Conservation (phyloP, 768 basidiomycete species). For the Sarcomyxa edulis region DNA sequence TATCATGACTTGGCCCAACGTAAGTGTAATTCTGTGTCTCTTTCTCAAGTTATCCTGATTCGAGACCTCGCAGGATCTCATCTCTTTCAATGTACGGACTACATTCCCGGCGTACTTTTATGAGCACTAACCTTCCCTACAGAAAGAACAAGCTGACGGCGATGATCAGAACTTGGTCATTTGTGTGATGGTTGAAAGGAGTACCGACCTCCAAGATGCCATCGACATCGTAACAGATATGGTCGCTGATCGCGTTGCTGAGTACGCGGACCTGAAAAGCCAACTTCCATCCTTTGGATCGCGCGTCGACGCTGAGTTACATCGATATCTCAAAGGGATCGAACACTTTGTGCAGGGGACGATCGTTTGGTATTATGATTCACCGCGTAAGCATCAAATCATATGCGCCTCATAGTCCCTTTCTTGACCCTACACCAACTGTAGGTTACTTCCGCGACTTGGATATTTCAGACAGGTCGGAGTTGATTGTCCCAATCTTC, state of each 20-base stretch:
- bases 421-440: neutral
- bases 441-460: constrained; percentile 9
- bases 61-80: constrained; percentile 13
- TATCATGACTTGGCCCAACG: constrained; percentile 19
- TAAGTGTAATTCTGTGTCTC: constrained; percentile 3
- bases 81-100: constrained; percentile 20
- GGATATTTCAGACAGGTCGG: constrained; percentile 1
- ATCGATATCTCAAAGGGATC: constrained; percentile 7
- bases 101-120: too few relatives aligned
- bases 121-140: too few relatives aligned
- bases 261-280: constrained; percentile 16
- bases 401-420: neutral
- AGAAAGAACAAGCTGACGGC: constrained; percentile 24
- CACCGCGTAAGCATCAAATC: neutral
- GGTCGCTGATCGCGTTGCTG: constrained; percentile 13
- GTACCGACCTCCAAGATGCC: constrained; percentile 18
- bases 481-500: too few relatives aligned
- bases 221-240: constrained; percentile 16
- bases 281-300: constrained; percentile 18
- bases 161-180: constrained; percentile 22
- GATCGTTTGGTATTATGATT: constrained; percentile 14
- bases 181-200: constrained; percentile 16
- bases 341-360: too few relatives aligned
- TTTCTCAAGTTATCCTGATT: neutral
- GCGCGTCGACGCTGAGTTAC: constrained; percentile 8